These are phyloP conservation scores for Amanita phalloides DNA, from an alignment of 768 basidiomycete species.

Conservation along the genomic window DNA sequence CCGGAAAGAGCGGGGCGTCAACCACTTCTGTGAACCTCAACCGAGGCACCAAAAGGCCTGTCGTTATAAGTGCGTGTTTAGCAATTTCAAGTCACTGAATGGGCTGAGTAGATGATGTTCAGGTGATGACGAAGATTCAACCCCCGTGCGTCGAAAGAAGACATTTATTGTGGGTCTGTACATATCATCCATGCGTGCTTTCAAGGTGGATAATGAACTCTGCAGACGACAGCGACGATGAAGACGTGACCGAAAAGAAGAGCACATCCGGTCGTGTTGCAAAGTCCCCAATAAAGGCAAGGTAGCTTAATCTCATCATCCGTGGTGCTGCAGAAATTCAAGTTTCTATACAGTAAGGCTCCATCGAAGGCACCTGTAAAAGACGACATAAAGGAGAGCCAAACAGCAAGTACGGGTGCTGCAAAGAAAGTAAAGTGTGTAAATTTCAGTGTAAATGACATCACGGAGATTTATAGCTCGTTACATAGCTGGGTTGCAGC, in stretches of 20 bases:
- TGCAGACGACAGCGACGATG: background rate
- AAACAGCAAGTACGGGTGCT: background rate
- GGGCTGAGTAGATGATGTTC: background rate
- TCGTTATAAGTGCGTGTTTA: background rate
- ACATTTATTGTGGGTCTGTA: background rate
- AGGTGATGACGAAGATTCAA: background rate
- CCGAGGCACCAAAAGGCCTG: background rate
- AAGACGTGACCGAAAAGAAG: background rate
- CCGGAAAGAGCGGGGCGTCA: background rate
- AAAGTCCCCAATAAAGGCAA: background rate
- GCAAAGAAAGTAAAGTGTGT: background rate
- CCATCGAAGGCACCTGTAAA: slow-evolving; percentile 40
- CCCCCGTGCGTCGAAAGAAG: background rate
- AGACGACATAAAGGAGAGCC: background rate
- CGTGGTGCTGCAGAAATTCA: too few species aligned
- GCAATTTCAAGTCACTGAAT: background rate
- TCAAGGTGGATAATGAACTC: background rate
- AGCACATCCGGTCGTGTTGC: background rate
- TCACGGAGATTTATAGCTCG: background rate
- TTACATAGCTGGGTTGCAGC: slow-evolving; percentile 19
- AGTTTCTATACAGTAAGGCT: slow-evolving; percentile 9
- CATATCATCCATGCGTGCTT: background rate
- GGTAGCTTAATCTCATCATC: background rate
- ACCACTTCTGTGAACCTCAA: background rate
- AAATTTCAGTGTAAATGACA: background rate